These are phyloP conservation scores for Flagelloscypha sp. DNA, from an alignment of 768 basidiomycete species.

Conservation along the genomic window DNA sequence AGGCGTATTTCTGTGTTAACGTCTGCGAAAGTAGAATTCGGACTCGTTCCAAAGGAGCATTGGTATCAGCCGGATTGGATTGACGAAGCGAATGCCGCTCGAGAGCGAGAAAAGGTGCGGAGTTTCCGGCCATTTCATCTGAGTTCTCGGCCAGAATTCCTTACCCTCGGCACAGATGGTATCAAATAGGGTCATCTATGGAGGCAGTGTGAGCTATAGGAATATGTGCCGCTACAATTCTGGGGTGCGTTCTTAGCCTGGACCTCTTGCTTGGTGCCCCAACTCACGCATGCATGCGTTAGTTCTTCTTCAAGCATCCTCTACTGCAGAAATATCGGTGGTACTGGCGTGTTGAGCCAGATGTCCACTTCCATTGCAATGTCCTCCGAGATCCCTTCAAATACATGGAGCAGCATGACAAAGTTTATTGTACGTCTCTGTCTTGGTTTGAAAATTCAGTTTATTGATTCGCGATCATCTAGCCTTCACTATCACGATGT, in stretches of 20 bases:
- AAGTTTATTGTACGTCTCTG: constrained; percentile 34
- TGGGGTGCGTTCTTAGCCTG: constrained; percentile 32
- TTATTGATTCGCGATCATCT: constrained; percentile 13
- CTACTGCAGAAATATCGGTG: constrained; percentile 45
- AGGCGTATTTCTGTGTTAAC: constrained; percentile 25
- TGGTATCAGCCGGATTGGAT: constrained; percentile 78
- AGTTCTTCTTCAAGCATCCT: constrained; percentile 51
- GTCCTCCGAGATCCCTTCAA: constrained; percentile 45
- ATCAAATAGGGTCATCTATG: constrained; percentile 30
- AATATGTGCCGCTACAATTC: constrained; percentile 77
- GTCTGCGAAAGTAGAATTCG: constrained; percentile 37
- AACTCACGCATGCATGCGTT: constrained; percentile 13
- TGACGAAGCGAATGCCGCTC: constrained; percentile 58
- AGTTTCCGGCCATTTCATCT: neutral
- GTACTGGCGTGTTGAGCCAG: constrained; percentile 60
- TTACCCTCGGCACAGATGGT: constrained; percentile 21
- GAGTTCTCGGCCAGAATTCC: constrained; percentile 1
- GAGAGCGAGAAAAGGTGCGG: constrained; percentile 50
- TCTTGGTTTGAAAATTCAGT: neutral
- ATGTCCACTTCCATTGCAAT: constrained; percentile 53
- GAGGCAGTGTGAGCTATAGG: constrained; percentile 40
- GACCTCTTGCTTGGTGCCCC: neutral
- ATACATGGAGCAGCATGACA: constrained; percentile 45
- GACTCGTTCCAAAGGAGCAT: constrained; percentile 56
- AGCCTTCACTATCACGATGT: constrained; percentile 52